A percentile compares a stretch with the other conserved stretches of the same genome.
Evolutionary conservation across 169 alveolate species (phyloP).

Genomic region (Perkinsus chesapeaki): DNA sequence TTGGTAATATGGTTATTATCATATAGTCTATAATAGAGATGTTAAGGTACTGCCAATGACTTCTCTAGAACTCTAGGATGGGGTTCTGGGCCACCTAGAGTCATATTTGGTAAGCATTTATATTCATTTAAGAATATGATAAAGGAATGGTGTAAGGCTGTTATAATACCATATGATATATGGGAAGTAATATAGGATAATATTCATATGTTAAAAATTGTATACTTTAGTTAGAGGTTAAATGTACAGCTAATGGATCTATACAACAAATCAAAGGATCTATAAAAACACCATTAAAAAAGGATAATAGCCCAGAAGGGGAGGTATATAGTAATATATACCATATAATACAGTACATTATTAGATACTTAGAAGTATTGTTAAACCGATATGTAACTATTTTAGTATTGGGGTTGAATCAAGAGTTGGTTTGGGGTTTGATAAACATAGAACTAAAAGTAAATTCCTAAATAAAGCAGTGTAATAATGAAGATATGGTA

Average conservation of each 20-base stretch:
- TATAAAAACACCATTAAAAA: background rate
- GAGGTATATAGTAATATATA: background rate
- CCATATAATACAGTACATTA: too few relatives aligned
- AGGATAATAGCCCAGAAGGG: background rate
- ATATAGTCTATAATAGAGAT: background rate
- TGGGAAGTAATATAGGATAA: slow-evolving; percentile 40
- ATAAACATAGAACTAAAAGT: slow-evolving; percentile 46
- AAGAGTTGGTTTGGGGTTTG: slow-evolving; percentile 67
- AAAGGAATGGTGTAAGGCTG: slow-evolving; percentile 42
- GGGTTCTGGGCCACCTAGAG: slow-evolving; percentile 35
- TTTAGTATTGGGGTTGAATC: slow-evolving; percentile 75
- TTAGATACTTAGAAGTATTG: background rate
- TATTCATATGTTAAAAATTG: background rate
- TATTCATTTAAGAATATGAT: slow-evolving; percentile 26
- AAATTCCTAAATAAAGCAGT: slow-evolving; percentile 21
- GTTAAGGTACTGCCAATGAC: slow-evolving; percentile 56
- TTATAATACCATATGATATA: slow-evolving; percentile 42
- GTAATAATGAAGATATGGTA: background rate
- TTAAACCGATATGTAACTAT: slow-evolving; percentile 49
- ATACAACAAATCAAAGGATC: background rate
- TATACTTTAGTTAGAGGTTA: background rate
- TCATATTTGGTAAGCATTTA: background rate
- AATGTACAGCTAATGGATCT: background rate
- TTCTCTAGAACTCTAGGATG: slow-evolving; percentile 51
- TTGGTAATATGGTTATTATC: slow-evolving; percentile 22